Percentiles rank a stretch among this genome's conserved stretches.
Conservation (phyloP, 805 yeast species). For the Ascoidea tarda region DNA sequence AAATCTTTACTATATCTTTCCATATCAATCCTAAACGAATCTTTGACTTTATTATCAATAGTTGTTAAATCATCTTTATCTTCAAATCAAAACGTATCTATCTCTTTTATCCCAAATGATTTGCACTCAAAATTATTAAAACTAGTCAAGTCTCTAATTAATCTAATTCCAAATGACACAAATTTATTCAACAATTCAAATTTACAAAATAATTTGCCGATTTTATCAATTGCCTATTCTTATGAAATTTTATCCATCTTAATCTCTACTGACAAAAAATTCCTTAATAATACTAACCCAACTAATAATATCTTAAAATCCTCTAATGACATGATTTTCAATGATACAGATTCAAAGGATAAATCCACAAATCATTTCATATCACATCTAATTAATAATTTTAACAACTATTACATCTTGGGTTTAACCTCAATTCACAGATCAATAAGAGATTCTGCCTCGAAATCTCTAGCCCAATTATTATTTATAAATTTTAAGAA, state of each 20-base stretch:
- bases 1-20: slow-evolving; percentile 1
- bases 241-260: slow-evolving; percentile 6
- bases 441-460: slow-evolving; percentile 14
- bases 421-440: slow-evolving; percentile 9
- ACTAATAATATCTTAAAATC: slow-evolving; percentile 3
- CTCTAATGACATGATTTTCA: slow-evolving; percentile 3
- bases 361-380: slow-evolving; percentile 6
- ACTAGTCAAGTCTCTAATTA: slow-evolving; percentile 6
- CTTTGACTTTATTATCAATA: slow-evolving; percentile 4
- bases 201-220: slow-evolving; percentile 5
- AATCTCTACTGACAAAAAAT: slow-evolving; percentile 5
- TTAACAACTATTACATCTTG: slow-evolving; percentile 5
- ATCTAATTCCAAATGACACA: slow-evolving; percentile 1
- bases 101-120: slow-evolving; percentile 3
- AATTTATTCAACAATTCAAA: slow-evolving; percentile 6
- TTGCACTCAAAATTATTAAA: slow-evolving; percentile 5
- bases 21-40: slow-evolving; percentile 1
- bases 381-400: slow-evolving; percentile 8
- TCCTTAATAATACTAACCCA: slow-evolving; percentile 4
- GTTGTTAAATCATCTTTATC: slow-evolving; percentile 6
- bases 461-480: slow-evolving; percentile 22
- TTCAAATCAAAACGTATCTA: no score
- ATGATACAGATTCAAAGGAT: slow-evolving; percentile 11
- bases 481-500: slow-evolving; percentile 10
- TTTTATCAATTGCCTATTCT: slow-evolving; percentile 7